A percentile compares a stretch with the other conserved stretches of the same genome.
These are phyloP conservation scores for Carex littledalei DNA, from an alignment of 176 grass and related monocot genomes.

Conservation along the genomic window DNA sequence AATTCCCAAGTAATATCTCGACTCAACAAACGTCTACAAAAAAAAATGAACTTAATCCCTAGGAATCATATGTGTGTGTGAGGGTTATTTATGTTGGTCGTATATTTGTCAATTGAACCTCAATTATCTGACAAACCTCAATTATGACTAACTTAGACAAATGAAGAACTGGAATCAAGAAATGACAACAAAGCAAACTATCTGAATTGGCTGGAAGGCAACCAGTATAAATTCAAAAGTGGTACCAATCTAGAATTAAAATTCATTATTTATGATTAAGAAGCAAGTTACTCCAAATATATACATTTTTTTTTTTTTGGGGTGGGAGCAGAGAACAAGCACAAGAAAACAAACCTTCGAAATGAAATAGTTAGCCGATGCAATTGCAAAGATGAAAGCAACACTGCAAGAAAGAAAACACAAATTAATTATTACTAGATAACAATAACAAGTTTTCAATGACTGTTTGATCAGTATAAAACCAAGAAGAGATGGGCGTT, in stretches of 20 bases:
- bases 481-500: background rate
- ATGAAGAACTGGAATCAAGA: constrained; percentile 3
- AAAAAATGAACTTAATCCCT: constrained; percentile 17
- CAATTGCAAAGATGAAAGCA: constrained; percentile 65
- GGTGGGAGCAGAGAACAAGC: background rate
- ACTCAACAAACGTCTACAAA: constrained; percentile 64
- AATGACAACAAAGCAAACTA: background rate
- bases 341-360: constrained; percentile 60
- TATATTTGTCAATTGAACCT: background rate
- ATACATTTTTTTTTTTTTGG: background rate
- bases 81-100: background rate
- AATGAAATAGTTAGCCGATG: constrained; percentile 55
- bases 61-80: background rate
- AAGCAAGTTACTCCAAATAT: background rate
- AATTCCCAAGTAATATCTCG: constrained; percentile 52
- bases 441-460: background rate
- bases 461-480: background rate
- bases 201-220: background rate
- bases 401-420: constrained; percentile 41
- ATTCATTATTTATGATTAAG: background rate
- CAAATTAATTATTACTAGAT: constrained; percentile 17
- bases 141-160: background rate
- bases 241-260: background rate
- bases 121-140: background rate
- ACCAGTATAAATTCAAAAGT: background rate